These are phyloP conservation scores for Ananas comosus DNA, from an alignment of 176 grass and related monocot genomes.

Conservation along the genomic window DNA sequence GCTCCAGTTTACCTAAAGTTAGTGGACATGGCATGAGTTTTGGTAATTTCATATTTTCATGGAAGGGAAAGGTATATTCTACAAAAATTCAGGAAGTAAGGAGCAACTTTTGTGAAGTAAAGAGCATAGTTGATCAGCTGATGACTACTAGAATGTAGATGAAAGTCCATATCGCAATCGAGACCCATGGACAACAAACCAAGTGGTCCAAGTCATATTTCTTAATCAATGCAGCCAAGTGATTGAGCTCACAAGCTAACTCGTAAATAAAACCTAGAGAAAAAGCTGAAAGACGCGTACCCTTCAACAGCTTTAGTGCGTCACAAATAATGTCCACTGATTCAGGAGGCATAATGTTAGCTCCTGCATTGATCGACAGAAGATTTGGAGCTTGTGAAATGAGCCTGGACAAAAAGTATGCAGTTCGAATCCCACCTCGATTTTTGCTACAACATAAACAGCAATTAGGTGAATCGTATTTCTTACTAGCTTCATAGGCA, in stretches of 20 bases:
- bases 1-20: constrained; percentile 16
- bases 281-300: constrained; percentile 13
- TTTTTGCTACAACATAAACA: constrained; percentile 46
- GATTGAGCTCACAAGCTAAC: not conserved
- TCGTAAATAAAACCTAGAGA: not conserved
- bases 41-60: not conserved
- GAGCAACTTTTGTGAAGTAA: not conserved
- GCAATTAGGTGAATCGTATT: not conserved
- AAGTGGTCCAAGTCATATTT: not conserved
- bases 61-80: not conserved
- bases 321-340: constrained; percentile 31
- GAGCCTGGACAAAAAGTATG: constrained; percentile 26
- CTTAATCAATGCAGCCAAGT: not conserved
- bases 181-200: too few species aligned
- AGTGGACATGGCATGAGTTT: not conserved
- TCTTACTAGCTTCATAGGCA: constrained; percentile 1
- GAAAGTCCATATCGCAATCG: too few species aligned
- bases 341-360: constrained; percentile 42
- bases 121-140: not conserved
- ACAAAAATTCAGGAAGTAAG: not conserved
- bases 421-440: constrained; percentile 30
- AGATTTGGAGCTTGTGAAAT: constrained; percentile 28
- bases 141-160: not conserved
- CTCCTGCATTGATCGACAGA: constrained; percentile 29
- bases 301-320: constrained; percentile 23